Conservation (phyloP, 768 basidiomycete genomes). For the Termitomyces sp. region DNA sequence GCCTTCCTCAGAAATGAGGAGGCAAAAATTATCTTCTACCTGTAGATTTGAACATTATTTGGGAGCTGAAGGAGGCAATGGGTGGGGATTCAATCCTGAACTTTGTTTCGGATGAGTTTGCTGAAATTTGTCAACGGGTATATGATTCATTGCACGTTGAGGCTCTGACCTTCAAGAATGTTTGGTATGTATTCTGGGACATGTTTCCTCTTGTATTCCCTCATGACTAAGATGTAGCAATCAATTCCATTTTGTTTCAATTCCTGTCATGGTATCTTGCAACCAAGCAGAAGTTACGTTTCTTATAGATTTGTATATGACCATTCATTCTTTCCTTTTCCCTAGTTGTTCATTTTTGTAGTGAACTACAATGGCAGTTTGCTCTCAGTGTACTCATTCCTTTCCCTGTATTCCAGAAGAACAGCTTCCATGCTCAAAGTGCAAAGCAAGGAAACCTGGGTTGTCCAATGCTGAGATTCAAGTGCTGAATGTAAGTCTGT, state of each 20-base stretch:
- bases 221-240: neutral
- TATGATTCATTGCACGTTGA: conserved; percentile 5
- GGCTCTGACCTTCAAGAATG: conserved; percentile 12
- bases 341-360: neutral
- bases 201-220: conserved; percentile 7
- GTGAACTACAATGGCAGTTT: neutral
- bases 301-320: no score
- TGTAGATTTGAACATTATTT: neutral
- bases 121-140: conserved; percentile 11
- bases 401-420: neutral
- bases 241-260: no score
- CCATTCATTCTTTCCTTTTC: no score
- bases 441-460: neutral
- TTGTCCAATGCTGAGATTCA: neutral
- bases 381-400: neutral
- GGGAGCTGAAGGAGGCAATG: neutral
- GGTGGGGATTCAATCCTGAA: neutral
- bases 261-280: no score
- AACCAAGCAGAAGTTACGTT: no score
- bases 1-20: neutral
- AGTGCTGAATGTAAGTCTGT: neutral
- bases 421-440: neutral
- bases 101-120: neutral
- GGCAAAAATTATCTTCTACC: neutral
- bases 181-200: conserved; percentile 13